Base-by-base conservation (phyloP, 1,139 yeast species). In the Candida sp. region DNA sequence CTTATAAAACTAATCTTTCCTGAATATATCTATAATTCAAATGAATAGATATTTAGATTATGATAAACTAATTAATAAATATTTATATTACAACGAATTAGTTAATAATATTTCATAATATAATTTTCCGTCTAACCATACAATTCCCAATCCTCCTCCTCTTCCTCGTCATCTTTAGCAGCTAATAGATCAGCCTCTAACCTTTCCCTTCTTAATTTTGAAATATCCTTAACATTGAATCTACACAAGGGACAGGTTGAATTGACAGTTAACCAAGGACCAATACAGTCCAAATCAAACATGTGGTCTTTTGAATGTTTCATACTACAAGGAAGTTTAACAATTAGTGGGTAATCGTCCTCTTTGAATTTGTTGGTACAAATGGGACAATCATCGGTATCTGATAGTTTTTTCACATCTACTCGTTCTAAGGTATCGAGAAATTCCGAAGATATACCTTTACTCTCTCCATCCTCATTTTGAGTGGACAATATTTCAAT, bases 241-340 rank as follows among this genome's bases (percentile, higher is more conserved):
- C 98, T 71, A 60, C 98, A 91, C 57, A 91, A 65, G 0, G 98
- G 98, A 58, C 98, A 91, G 0, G 96, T 89, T 1, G 84, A 73
- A 55, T 87, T 85, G 47, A 82, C 70, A 50, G 81, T 80, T 42
- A 91, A 68, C 98, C 98, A 91, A 0, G 96, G 95, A 0, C 86
- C 86, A 35, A 91, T 82, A 60, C 98, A 91, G 53, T 91, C 97
- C 52, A 90, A 69, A 58, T 91, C 98, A 63, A 87, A 91, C 34
- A 75, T 74, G 62, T 91, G 98, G 39, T 73, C 77, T 41, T 58
- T 63, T 33, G 58, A 47, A 34, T 53, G 53, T 29, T 50, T 56
- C 12, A 57, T 59, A 39, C 77, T 75, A 58, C 97, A 93, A 0
- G 97, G 96, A 32, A 91, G 70, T 52, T 77, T 69, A 15, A 89